Base-by-base conservation (phyloP, 306 rosid genomes). In the Echinosophora koreensis region DNA sequence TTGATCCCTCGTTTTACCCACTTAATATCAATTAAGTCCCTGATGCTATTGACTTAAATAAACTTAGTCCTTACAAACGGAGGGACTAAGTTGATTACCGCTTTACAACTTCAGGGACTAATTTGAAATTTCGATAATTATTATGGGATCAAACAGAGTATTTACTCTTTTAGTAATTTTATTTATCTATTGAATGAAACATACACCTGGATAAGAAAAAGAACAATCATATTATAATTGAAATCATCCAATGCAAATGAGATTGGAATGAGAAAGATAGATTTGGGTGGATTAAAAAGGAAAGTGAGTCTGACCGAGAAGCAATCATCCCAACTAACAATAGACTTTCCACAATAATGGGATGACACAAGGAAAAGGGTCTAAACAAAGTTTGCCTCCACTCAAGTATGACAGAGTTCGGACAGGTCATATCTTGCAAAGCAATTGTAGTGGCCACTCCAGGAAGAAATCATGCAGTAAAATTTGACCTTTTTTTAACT, bases 321-420 rank as follows among this genome's bases (percentile, higher is more conserved):
- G 50, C 30, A 59, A 27, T 67, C 35, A 74, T 74, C 37, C 49
- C 71, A 80, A 73, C 84, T 37, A 73, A 73, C 70, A 56, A 35
- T 55, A 69, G 58, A 54, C 57, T 30, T 58, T 81, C 77, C 80
- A 67, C 70, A 74, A 67, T 49, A 67, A 81, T 81, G 47, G 74
- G 76, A 47, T 46, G 66, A 27, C 34, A 37, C 16, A 74, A 58
- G 30, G 8, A 74, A 74, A 66, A 30, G 15, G 16, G 76, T 67
- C 66, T 57, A 37, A 57, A 66, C 50, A 74, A 73, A 74, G 71
- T 38, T 66, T 80, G 76, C 76, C 69, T 80, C 74, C 80, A 66
- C 32, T 68, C 67, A 14, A 57, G 70, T 66, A 49, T 73, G 76
- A 57, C 56, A 66, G 35, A 69, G 57, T 57, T 66, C 9, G 35